A percentile compares a stretch with the other conserved stretches of the same genome.
Evolutionary conservation across 176 grass and related monocot genomes (phyloP).

Genomic region (Zizania latifolia): DNA sequence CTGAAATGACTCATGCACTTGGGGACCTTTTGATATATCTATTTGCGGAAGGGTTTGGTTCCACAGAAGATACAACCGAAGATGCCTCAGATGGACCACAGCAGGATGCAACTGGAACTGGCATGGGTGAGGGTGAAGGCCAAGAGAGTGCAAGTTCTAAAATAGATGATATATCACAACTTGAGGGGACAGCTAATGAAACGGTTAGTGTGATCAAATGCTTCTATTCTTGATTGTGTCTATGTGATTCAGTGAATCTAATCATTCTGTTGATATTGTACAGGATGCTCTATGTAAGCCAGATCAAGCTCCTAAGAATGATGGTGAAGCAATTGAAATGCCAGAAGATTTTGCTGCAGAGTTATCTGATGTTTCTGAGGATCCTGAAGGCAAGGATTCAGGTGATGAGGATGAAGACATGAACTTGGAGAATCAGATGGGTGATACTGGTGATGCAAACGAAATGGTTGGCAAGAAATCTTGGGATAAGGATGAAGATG

Average conservation of each 20-base stretch:
- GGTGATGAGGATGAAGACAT: slow-evolving; percentile 56
- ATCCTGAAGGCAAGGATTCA: slow-evolving; percentile 51
- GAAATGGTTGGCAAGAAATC: slow-evolving; percentile 72
- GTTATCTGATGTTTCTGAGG: slow-evolving; percentile 68
- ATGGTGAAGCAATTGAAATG: slow-evolving; percentile 74
- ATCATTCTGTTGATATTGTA: slow-evolving; percentile 22
- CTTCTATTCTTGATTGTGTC: background rate
- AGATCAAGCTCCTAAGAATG: slow-evolving; percentile 55
- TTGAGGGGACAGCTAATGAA: slow-evolving; percentile 44
- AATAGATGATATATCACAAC: slow-evolving; percentile 73
- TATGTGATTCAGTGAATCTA: slow-evolving; percentile 3
- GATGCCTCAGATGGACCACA: slow-evolving; percentile 43
- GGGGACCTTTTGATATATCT: slow-evolving; percentile 66
- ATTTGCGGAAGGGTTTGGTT: slow-evolving; percentile 82
- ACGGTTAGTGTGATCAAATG: slow-evolving; percentile 42
- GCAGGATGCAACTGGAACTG: slow-evolving; percentile 76
- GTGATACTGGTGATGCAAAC: slow-evolving; percentile 67
- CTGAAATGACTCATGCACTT: slow-evolving; percentile 78
- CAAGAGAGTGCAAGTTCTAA: slow-evolving; percentile 70
- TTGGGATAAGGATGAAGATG: slow-evolving; percentile 81
- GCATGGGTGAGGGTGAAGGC: slow-evolving; percentile 90
- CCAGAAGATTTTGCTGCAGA: slow-evolving; percentile 59
- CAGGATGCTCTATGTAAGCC: slow-evolving; percentile 54
- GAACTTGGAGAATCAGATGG: slow-evolving; percentile 88
- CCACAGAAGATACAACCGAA: slow-evolving; percentile 62